These are phyloP conservation scores for Akanthomyces muscarius DNA, from an alignment of 2,329 filamentous ascomycete species.

Conservation along the genomic window DNA sequence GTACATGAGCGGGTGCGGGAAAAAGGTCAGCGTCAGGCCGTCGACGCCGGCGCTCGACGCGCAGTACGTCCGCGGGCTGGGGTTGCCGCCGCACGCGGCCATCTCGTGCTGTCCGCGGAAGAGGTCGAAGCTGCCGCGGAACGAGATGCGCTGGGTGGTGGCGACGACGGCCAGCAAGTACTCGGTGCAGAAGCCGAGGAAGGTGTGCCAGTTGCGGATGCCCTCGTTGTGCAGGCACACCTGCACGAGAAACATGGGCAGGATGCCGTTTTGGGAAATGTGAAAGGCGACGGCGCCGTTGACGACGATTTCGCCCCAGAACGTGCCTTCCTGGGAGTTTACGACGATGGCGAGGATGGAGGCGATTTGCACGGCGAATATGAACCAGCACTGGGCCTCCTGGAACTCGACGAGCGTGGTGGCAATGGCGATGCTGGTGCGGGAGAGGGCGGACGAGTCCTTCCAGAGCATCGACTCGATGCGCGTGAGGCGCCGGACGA, in stretches of 20 bases:
- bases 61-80: conserved; percentile 37
- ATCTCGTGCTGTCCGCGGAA: conserved; percentile 32
- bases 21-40: conserved; percentile 33
- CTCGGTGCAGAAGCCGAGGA: conserved; percentile 36
- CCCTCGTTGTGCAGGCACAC: conserved; percentile 37
- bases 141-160: conserved; percentile 34
- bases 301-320: conserved; percentile 38
- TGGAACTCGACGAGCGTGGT: conserved; percentile 39
- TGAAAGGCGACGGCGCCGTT: conserved; percentile 37
- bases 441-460: conserved; percentile 33
- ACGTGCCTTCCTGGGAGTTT: conserved; percentile 37
- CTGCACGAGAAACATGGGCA: conserved; percentile 37
- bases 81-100: conserved; percentile 32
- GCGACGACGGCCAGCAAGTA: conserved; percentile 37
- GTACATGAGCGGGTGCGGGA: conserved; percentile 35
- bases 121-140: conserved; percentile 31
- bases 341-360: conserved; percentile 39
- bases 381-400: conserved; percentile 38
- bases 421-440: conserved; percentile 37
- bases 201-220: conserved; percentile 39
- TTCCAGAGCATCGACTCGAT: conserved; percentile 36
- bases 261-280: conserved; percentile 34
- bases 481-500: conserved; percentile 31
- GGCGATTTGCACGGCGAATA: conserved; percentile 38
- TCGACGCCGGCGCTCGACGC: conserved; percentile 32